A percentile compares a stretch with the other conserved stretches of the same genome.
Conservation (phyloP, 2,329 filamentous ascomycete species). For the Neofusicoccum parvum region DNA sequence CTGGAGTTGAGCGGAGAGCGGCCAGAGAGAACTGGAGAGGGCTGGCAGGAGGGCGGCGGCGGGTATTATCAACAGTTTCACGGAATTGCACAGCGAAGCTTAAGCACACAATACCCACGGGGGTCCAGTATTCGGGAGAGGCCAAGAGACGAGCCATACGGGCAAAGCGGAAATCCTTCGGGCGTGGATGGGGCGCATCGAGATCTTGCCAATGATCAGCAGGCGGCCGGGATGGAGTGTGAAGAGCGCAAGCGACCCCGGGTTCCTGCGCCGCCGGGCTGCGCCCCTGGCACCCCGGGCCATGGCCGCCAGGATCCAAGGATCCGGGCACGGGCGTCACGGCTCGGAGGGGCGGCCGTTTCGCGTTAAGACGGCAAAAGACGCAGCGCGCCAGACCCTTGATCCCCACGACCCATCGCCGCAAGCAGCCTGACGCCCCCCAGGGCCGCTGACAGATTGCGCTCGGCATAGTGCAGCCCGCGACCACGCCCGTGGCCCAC, state of each 20-base stretch:
- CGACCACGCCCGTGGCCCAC: neutral
- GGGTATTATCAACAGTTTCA: constrained; percentile 14
- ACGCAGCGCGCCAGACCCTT: neutral
- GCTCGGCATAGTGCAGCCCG: constrained; percentile 1
- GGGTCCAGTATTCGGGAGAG: neutral
- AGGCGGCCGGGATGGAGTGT: neutral
- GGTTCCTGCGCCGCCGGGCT: constrained; percentile 7
- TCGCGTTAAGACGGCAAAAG: constrained; percentile 3
- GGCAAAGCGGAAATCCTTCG: neutral
- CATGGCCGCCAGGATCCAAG: neutral
- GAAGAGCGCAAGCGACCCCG: constrained; percentile 8
- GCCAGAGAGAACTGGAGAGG: neutral
- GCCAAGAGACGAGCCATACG: neutral
- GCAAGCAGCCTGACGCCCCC: too few species aligned
- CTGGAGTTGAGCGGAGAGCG: neutral
- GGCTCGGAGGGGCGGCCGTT: constrained; percentile 3
- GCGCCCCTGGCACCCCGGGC: neutral
- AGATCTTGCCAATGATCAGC: neutral
- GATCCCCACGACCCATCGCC: neutral
- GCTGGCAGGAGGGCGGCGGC: neutral
- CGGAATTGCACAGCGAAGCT: neutral
- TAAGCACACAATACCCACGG: neutral
- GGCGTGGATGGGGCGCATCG: neutral
- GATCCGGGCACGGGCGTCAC: neutral
- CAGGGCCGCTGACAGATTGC: constrained; percentile 4